Evolutionary conservation across 495 filamentous ascomycete species (phyloP), one percentile per base, ranked within the genome.

Genomic region (Talaromyces adpressus): DNA sequence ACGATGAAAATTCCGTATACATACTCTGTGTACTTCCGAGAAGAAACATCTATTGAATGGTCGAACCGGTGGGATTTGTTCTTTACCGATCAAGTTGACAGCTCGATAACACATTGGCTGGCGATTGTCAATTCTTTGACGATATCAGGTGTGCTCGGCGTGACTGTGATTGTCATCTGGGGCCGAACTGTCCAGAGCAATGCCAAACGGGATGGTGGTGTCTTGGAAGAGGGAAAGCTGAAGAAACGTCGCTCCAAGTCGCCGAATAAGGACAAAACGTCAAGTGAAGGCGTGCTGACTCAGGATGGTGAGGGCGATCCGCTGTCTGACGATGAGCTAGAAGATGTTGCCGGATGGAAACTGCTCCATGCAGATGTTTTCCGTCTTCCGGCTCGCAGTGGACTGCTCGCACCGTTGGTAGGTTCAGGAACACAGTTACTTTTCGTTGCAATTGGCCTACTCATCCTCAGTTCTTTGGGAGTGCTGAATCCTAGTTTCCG

Each of bases 311-410:
- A 86, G 63, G 84, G 76, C 3, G 90, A 92, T 51, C 67, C 81
- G 7, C 84, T 82, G 2, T 88, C 85, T 14, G 91, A 93, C 62
- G 93, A 92, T 1, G 92, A 96, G 65, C 71, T 91, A 3, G 93
- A 97, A 66, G 93, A 97, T 66, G 82, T 90, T 36, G 91, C 91
- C 20, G 93, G 93, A 45, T 97, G 93, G 93, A 97, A 97, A 70
- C 79, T 96, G 22, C 81, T 96, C n/a, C 93, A 97, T 69, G 91
- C 86, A 16, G 93, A 97, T 73, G 91, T 96, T n/a, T 97, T 97
- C 78, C 85, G 92, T 22, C 75, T 88, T 22, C 93, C 93, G 4
- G 71, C 81, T 12, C 85, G 89, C 71, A 91, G 90, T 49, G 83
- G 86, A 29, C 80, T 96, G 2, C 85, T 97, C 30, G 93, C 92